Evolutionary conservation across 805 yeast species (phyloP).

Genomic region (Candida incommunis): DNA sequence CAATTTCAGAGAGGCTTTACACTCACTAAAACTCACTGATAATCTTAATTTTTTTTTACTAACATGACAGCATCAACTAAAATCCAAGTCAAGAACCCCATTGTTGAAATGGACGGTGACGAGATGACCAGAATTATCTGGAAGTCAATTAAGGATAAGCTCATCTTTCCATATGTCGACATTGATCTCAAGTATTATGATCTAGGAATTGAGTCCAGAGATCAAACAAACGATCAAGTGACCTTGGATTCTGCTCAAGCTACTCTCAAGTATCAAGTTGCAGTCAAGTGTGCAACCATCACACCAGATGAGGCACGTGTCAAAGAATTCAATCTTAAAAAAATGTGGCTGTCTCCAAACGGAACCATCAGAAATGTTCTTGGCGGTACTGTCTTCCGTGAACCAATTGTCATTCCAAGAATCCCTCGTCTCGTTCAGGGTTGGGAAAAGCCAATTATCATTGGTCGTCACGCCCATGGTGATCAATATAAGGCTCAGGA

Average conservation of each 20-base stretch:
- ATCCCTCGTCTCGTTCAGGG: conserved; percentile 82
- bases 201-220: conserved; percentile 75
- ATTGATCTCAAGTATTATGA: conserved; percentile 87
- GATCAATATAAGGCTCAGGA: conserved; percentile 95
- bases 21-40: too few relatives aligned
- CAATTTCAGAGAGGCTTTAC: too few relatives aligned
- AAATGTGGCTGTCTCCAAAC: conserved; percentile 97
- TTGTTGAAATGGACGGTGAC: conserved; percentile 96
- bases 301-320: conserved; percentile 94
- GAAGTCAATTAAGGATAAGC: conserved; percentile 75
- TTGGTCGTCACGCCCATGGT: conserved; percentile 96
- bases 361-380: conserved; percentile 92
- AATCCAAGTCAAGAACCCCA: conserved; percentile 71
- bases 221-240: conserved; percentile 75
- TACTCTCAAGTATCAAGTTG: conserved; percentile 77
- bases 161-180: conserved; percentile 74
- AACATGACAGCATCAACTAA: conserved; percentile 23
- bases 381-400: conserved; percentile 95
- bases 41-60: too few relatives aligned
- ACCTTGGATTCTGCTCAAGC: conserved; percentile 86
- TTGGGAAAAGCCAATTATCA: conserved; percentile 92
- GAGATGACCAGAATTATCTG: conserved; percentile 96
- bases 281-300: conserved; percentile 94
- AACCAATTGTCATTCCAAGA: conserved; percentile 80
- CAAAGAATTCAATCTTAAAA: conserved; percentile 74